A percentile compares a stretch with the other conserved stretches of the same genome.
Evolutionary conservation across 108 stramenopile genomes (phyloP).

Genomic region (Fragilaria radians): DNA sequence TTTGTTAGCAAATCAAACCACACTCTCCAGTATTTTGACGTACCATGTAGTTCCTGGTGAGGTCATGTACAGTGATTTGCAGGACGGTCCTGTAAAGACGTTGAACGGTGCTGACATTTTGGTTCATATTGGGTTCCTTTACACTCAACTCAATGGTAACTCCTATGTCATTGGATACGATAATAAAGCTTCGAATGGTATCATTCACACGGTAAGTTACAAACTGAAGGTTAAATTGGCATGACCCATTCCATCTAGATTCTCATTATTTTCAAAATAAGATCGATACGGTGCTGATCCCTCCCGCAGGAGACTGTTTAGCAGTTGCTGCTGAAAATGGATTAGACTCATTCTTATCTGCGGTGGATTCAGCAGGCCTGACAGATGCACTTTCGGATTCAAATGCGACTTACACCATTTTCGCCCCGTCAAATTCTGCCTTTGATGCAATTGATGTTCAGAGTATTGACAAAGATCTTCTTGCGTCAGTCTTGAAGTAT

Average conservation of each 20-base stretch:
- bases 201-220: no score
- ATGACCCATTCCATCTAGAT: no score
- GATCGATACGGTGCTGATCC: no score
- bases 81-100: not conserved
- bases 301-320: no score
- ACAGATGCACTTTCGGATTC: constrained; percentile 16
- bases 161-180: not conserved
- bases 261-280: no score
- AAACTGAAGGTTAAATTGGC: no score
- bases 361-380: constrained; percentile 19
- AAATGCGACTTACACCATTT: constrained; percentile 7
- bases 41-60: not conserved
- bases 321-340: no score
- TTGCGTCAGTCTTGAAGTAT: constrained; percentile 17
- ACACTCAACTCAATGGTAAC: not conserved
- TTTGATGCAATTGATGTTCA: constrained; percentile 15
- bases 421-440: constrained; percentile 30
- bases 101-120: not conserved
- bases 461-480: constrained; percentile 5
- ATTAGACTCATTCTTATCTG: constrained; percentile 14
- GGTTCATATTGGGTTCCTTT: not conserved
- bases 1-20: not conserved
- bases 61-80: not conserved
- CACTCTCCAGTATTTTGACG: not conserved
- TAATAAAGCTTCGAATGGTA: not conserved